Base-by-base conservation (phyloP, 495 filamentous ascomycete species). In the Hypoxylon lienhwacheense region DNA sequence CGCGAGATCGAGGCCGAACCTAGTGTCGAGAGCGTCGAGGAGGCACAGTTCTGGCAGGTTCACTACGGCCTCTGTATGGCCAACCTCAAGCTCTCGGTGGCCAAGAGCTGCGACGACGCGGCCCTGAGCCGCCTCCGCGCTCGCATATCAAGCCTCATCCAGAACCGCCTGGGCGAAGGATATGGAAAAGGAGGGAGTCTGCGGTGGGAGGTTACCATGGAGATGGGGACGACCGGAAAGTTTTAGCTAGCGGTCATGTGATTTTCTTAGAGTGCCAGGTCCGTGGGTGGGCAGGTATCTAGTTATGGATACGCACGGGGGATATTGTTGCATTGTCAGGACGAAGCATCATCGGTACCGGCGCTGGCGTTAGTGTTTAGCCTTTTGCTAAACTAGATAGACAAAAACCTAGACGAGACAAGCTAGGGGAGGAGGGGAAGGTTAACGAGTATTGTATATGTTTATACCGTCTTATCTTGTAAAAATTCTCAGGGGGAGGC, bases 21-120 rank as follows among this genome's bases (percentile, higher is more conserved):
- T 5, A 77, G 79, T 22, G 83, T 98, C 5, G 81, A 79, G 24
- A 77, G 77, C 1, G 82, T 98, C 42, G 88, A 95, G 44, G 92
- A 96, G 65, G 91, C 90, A 1, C 80, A 87, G 63, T 95, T 98
- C 72, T 98, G 93, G 93, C 93, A 98, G 74, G 95, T 97, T 14
- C 93, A 98, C 70, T 96, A 97, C 66, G 91, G 93, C 2, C 75
- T 97, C 29, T 93, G 88, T 64, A 95, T 96, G 87, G 93, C 93
- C 8, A 96, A 92, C 59, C 63, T 98, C 53, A 96, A 92, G 72
- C 63, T 98, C 11, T 77, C 85, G 22, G 80, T 91, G 0, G 70
- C 73, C 33, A 80, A 80, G 10, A 66, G 70, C 21, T 62, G 34
- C 47, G 82, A 84, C 14, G 87, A 88, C 39, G 81, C 85, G 4